Evolutionary conservation across 306 rosid genomes (phyloP), one percentile per base, ranked within the genome.

Genomic region (Begonia fuchsioides): DNA sequence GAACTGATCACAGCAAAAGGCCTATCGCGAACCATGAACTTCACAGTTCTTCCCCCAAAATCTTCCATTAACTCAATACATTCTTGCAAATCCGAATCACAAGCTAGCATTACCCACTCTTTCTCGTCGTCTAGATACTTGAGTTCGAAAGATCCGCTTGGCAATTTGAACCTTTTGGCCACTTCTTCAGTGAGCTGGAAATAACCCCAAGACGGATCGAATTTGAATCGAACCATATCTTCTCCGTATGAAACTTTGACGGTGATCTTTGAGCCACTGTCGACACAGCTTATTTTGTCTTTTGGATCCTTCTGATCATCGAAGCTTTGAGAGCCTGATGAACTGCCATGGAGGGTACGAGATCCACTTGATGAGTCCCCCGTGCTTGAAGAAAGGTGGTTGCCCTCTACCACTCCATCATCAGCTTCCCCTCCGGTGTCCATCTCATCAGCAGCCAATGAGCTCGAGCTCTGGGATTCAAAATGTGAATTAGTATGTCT

Each of bases 31-130:
- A 87, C 94, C 20, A 80, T 69, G 54, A 87, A 67, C 82, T 73
- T 82, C 49, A 68, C 81, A 32, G 45, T 59, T 26, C 35, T 66
- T 9, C 58, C 63, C 26, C 93, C 87, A 3, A 54, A 47, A 32
- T 87, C 85, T 40, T 73, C 80, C 74, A 77, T 45, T 59, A 80
- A 63, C 51, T 83, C 96, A 3, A 87, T 47, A 54, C 96, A 87
- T 62, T 80, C 94, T 48, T 58, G 87, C 61, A 87, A 55, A 69
- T 80, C 96, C 2, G 77, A 65, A 54, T 83, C 83, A 19, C 56
- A 68, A 19, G 71, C 78, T 57, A 87, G 20, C 93, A 80, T 77
- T 54, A 87, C 96, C 96, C 94, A 87, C 59, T 87, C 94, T 50
- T 83, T 73, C 62, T 87, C 93, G 55, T 87, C 94, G 15, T 87